These are phyloP conservation scores for Ceratobasidium sp. DNA, from an alignment of 1,284 basidiomycete species.

Conservation along the genomic window DNA sequence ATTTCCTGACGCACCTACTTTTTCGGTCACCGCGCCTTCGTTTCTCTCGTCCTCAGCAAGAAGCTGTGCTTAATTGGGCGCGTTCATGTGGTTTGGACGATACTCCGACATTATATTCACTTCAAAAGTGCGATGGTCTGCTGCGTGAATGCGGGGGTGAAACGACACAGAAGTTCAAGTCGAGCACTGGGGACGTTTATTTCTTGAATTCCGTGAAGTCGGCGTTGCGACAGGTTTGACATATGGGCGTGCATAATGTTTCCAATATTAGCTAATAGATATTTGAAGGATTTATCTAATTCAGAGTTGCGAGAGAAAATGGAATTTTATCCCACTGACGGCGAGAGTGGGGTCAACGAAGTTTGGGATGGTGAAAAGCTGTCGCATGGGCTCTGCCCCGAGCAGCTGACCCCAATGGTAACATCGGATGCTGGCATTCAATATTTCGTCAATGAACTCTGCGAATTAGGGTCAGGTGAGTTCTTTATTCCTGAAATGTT, in stretches of 20 bases:
- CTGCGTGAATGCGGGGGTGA: not conserved
- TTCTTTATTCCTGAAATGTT: constrained; percentile 21
- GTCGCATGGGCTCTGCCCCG: not conserved
- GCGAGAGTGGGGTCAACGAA: not conserved
- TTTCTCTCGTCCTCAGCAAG: not conserved
- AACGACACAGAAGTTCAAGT: not conserved
- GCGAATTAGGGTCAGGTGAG: not conserved
- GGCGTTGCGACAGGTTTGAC: not conserved
- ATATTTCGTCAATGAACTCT: constrained; percentile 28
- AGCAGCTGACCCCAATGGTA: constrained; percentile 26
- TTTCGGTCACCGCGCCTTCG: constrained; percentile 6
- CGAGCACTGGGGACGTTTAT: not conserved
- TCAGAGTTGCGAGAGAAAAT: not conserved
- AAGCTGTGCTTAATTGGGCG: not conserved
- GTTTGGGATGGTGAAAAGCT: constrained; percentile 23
- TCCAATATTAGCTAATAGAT: too few species aligned
- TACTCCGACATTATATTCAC: constrained; percentile 8
- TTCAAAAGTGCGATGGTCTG: not conserved
- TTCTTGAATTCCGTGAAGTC: not conserved
- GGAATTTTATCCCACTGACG: constrained; percentile 1
- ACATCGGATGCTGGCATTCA: not conserved
- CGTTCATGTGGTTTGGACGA: not conserved
- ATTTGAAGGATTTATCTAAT: constrained; percentile 23
- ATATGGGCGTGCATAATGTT: too few species aligned
- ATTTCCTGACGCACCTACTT: constrained; percentile 4